phyloP scores from a whole-genome alignment of 164 flowering plant genomes.

The Vitis amurensis region DNA sequence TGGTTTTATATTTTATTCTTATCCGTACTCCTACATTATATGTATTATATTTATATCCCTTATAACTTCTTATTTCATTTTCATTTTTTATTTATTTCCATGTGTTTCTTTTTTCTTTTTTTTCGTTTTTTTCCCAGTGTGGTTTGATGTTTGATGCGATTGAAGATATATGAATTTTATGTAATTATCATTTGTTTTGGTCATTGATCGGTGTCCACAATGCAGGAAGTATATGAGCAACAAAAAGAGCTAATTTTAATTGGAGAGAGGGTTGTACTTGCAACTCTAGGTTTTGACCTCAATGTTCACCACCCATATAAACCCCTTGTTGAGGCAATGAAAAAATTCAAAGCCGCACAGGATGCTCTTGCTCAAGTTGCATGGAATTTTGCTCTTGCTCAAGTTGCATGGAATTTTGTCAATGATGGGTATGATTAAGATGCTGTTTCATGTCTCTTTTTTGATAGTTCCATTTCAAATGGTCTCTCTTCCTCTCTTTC shows the following conservation, averaged over 20 bases:
- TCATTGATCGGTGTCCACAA: neutral
- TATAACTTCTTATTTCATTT: too few relatives aligned
- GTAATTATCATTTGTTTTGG: neutral
- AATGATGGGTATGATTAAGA: conserved; percentile 72
- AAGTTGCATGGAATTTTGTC: conserved; percentile 79
- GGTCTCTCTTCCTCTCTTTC: conserved; percentile 15
- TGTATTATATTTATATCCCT: too few relatives aligned
- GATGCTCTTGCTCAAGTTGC: conserved; percentile 76
- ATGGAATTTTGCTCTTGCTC: too few relatives aligned
- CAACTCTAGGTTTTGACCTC: conserved; percentile 82
- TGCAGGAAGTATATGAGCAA: conserved; percentile 83
- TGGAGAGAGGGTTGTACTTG: conserved; percentile 83
- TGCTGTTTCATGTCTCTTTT: neutral
- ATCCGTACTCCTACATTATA: too few relatives aligned
- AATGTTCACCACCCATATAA: conserved; percentile 86
- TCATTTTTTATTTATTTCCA: too few relatives aligned
- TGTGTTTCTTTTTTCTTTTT: too few relatives aligned
- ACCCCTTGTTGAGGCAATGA: conserved; percentile 80
- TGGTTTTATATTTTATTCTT: too few relatives aligned
- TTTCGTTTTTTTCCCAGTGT: neutral
- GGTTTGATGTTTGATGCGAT: neutral
- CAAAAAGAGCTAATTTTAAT: conserved; percentile 73
- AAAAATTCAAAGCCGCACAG: conserved; percentile 79
- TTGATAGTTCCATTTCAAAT: conserved; percentile 1
- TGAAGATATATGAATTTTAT: neutral